A percentile compares a stretch with the other conserved stretches of the same genome.
phyloP scores from a whole-genome alignment of 371 early-diverging fungal genomes.

The Apophysomyces ossiformis region DNA sequence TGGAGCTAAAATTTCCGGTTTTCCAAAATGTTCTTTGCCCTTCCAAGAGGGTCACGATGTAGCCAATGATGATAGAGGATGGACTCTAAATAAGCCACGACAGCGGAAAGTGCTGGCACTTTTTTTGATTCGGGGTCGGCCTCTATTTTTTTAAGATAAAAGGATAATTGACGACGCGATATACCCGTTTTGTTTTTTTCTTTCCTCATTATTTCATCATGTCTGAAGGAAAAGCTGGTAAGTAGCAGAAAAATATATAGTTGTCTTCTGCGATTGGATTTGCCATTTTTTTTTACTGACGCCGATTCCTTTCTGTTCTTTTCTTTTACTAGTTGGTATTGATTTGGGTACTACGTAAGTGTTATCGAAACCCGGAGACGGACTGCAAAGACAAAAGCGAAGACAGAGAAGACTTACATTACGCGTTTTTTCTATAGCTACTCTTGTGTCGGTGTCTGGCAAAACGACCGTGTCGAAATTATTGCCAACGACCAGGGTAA shows the following conservation, averaged over 20 bases:
- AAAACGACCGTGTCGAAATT: constrained; percentile 96
- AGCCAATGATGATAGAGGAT: constrained; percentile 2
- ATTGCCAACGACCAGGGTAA: constrained; percentile 98
- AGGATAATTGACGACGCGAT: neutral
- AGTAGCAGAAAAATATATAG: constrained; percentile 46
- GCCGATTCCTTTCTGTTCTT: neutral
- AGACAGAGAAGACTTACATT: neutral
- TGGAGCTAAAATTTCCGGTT: too few species aligned
- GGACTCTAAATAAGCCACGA: constrained; percentile 3
- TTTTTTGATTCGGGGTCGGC: constrained; percentile 10
- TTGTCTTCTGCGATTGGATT: neutral
- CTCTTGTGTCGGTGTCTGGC: constrained; percentile 98
- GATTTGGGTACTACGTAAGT: constrained; percentile 99
- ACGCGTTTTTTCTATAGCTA: constrained; percentile 82
- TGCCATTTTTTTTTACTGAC: neutral
- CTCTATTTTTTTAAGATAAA: neutral
- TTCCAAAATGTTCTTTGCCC: constrained; percentile 22
- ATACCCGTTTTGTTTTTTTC: constrained; percentile 10
- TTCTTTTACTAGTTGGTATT: constrained; percentile 67
- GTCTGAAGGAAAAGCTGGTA: constrained; percentile 32
- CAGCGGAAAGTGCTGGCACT: neutral
- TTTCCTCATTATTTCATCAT: constrained; percentile 15
- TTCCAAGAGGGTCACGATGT: constrained; percentile 19
- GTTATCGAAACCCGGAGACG: constrained; percentile 51
- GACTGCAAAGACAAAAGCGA: neutral